These are phyloP conservation scores for Epipyxis sp. DNA, from an alignment of 108 stramenopile species.

Conservation along the genomic window DNA sequence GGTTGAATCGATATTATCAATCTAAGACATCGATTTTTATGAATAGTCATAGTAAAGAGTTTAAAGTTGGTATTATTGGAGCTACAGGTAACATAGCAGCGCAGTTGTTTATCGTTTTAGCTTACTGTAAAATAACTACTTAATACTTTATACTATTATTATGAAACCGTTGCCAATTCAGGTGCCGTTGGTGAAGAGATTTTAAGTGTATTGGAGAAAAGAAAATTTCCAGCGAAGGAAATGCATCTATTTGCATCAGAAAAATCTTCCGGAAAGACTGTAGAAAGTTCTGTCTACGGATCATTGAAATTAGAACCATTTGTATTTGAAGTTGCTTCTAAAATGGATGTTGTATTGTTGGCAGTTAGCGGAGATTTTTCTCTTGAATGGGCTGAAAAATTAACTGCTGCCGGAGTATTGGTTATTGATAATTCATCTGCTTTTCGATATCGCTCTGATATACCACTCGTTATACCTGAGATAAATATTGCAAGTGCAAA, in stretches of 20 bases:
- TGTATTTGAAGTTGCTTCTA: neutral
- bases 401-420: neutral
- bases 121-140: too few relatives aligned
- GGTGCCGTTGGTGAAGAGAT: neutral
- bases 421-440: slow-evolving; percentile 15
- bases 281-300: neutral
- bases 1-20: too few relatives aligned
- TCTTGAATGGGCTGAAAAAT: neutral
- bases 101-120: too few relatives aligned
- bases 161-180: too few relatives aligned
- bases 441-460: slow-evolving; percentile 53
- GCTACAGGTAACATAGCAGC: too few relatives aligned
- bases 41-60: too few relatives aligned
- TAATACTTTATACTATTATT: too few relatives aligned
- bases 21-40: too few relatives aligned
- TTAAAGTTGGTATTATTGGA: too few relatives aligned
- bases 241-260: neutral
- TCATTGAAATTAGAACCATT: neutral
- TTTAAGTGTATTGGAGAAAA: neutral
- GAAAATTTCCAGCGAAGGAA: neutral
- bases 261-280: neutral
- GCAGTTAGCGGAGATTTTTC: neutral
- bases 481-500: slow-evolving; percentile 84
- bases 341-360: neutral
- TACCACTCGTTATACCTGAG: slow-evolving; percentile 90